Conservation (phyloP, 345 rosid genomes). For the Boechera retrofracta region DNA sequence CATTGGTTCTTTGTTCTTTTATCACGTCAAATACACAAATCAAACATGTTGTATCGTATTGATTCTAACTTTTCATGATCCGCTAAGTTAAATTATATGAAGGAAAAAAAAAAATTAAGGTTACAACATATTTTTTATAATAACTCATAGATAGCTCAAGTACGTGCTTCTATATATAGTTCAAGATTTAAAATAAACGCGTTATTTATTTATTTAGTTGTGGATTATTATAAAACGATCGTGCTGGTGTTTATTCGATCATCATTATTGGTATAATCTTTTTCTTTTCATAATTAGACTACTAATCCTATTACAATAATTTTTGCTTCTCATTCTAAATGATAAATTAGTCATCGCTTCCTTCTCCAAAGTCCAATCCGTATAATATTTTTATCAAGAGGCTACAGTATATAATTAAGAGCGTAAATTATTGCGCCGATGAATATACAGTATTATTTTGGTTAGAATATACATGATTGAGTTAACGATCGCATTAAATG, state of each 20-base stretch:
- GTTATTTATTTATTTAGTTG: background rate
- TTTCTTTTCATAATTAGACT: slow-evolving; percentile 34
- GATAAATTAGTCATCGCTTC: background rate
- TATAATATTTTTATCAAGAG: background rate
- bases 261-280: slow-evolving; percentile 29
- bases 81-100: background rate
- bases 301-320: slow-evolving; percentile 8
- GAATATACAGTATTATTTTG: background rate
- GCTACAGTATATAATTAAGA: background rate
- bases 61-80: background rate
- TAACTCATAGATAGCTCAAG: background rate
- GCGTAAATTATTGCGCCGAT: background rate
- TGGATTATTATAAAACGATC: slow-evolving; percentile 18
- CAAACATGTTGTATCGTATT: slow-evolving; percentile 2
- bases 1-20: slow-evolving; percentile 40
- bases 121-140: background rate
- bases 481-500: slow-evolving; percentile 27
- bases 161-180: slow-evolving; percentile 24
- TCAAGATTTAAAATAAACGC: background rate
- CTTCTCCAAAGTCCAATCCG: background rate
- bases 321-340: background rate
- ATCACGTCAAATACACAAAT: slow-evolving; percentile 32
- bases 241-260: slow-evolving; percentile 29
- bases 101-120: background rate
- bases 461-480: background rate